Base-by-base conservation (phyloP, 1,139 yeast genomes). In the Blastobotrys elegans region DNA sequence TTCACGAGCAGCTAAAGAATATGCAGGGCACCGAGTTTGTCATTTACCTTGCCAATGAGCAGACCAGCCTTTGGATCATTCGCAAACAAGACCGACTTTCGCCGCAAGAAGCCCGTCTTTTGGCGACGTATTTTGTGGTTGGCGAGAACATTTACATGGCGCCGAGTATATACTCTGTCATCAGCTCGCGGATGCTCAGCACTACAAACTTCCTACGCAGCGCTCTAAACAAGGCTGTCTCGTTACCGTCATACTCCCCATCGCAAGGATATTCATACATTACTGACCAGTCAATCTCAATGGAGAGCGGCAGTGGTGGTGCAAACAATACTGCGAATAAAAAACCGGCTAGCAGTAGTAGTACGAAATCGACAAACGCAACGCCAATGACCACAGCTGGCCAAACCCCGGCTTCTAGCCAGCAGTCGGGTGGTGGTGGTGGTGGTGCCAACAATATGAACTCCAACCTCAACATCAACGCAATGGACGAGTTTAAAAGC, bases 141-240 rank as follows among this genome's bases (percentile, higher is more conserved):
- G 96, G 96, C 3, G 95, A 96, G 22, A 89, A 88, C 59, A 84
- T 92, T 3, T 92, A 90, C 68, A 94, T 87, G 78, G 85, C 97
- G 0, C 97, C 97, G 0, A 64, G 74, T 3, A 71, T 79, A 1
- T 74, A 76, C 54, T 72, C 79, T 14, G 71, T 82, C 4, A 67
- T 82, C 2, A 73, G 79, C 14, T 77, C 82, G 44, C 66, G 89
- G 46, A 59, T 82, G 46, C 65, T 78, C 50, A 62, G 68, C 18
- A 63, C 69, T 1, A 55, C 64, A 16, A 54, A 53, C 40, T 50
- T 61, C 17, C 52, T 68, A 30, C 57, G 56, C 13, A 56, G 60
- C 38, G 67, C 69, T 0, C 52, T 67, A 27, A 53, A 55, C 2
- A 56, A 54, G n/a, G 71, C 72, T 1, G 53, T 58, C 30, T 46